Evolutionary conservation across 441 rosid genomes (phyloP).

Genomic region (Populus hybrid): DNA sequence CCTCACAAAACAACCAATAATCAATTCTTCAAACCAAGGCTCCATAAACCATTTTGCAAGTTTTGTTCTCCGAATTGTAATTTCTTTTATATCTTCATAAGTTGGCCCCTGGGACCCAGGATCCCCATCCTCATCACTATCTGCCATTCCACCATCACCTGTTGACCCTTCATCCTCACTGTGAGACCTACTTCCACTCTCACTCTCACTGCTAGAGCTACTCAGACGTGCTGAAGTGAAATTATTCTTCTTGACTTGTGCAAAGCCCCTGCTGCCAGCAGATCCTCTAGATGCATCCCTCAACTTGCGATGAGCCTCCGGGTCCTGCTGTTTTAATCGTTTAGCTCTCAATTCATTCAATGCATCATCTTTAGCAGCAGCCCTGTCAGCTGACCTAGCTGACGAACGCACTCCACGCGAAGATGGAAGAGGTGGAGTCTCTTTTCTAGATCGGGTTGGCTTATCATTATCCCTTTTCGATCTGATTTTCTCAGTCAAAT

Average conservation of each 20-base stretch:
- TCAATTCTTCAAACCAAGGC: conserved; percentile 97
- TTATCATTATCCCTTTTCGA: conserved; percentile 70
- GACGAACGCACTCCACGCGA: conserved; percentile 76
- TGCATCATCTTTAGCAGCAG: conserved; percentile 89
- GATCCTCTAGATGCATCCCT: conserved; percentile 74
- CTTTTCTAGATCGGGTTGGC: conserved; percentile 55
- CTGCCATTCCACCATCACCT: conserved; percentile 77
- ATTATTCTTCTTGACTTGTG: conserved; percentile 62
- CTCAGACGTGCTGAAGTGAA: conserved; percentile 60
- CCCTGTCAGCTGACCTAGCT: conserved; percentile 88
- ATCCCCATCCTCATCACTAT: conserved; percentile 84
- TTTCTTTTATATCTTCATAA: conserved; percentile 76
- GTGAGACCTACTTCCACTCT: conserved; percentile 48
- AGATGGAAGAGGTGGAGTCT: conserved; percentile 56
- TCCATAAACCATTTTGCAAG: conserved; percentile 97
- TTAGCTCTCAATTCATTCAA: conserved; percentile 84
- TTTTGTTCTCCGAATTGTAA: conserved; percentile 83
- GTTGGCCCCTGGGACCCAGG: conserved; percentile 56
- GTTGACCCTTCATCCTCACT: conserved; percentile 85
- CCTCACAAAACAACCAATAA: conserved; percentile 90
- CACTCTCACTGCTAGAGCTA: conserved; percentile 48
- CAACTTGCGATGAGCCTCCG: conserved; percentile 67
- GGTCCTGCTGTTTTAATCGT: conserved; percentile 89
- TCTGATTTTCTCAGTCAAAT: conserved; percentile 21
- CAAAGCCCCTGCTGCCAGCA: conserved; percentile 53